Conservation (phyloP, 768 basidiomycete species). For the Pholiota molesta region DNA sequence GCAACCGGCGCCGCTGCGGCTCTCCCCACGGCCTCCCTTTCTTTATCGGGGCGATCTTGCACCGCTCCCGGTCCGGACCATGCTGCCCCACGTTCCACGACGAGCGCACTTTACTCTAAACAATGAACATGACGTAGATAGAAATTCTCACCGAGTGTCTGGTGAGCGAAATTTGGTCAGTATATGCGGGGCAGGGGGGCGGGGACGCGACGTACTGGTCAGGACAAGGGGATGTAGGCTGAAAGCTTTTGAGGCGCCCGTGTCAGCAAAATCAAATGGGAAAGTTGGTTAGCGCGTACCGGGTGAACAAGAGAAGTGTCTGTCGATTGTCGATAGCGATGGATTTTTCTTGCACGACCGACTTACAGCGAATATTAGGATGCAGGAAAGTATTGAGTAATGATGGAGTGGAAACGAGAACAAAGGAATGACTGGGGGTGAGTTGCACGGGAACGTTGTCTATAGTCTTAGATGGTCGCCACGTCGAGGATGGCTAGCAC, state of each 20-base stretch:
- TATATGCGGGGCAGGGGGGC: not conserved
- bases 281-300: constrained; percentile 16
- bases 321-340: constrained; percentile 15
- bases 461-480: constrained; percentile 36
- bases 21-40: constrained; percentile 1
- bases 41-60: constrained; percentile 29
- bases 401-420: constrained; percentile 21
- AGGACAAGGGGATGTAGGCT: not conserved
- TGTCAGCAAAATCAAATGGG: constrained; percentile 10
- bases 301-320: constrained; percentile 22
- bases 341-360: constrained; percentile 16
- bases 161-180: constrained; percentile 13
- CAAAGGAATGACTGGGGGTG: constrained; percentile 55
- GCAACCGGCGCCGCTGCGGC: constrained; percentile 33
- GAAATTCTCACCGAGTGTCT: constrained; percentile 6
- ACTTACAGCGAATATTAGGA: constrained; percentile 24
- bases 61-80: constrained; percentile 29
- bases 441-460: constrained; percentile 37
- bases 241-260: not conserved
- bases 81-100: constrained; percentile 43
- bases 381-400: constrained; percentile 26
- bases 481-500: constrained; percentile 36
- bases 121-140: constrained; percentile 27
- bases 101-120: constrained; percentile 27
- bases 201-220: not conserved